A percentile compares a stretch with the other conserved stretches of the same genome.
These are phyloP conservation scores for Candida vartiovaarae DNA, from an alignment of 805 yeast genomes.

Conservation along the genomic window DNA sequence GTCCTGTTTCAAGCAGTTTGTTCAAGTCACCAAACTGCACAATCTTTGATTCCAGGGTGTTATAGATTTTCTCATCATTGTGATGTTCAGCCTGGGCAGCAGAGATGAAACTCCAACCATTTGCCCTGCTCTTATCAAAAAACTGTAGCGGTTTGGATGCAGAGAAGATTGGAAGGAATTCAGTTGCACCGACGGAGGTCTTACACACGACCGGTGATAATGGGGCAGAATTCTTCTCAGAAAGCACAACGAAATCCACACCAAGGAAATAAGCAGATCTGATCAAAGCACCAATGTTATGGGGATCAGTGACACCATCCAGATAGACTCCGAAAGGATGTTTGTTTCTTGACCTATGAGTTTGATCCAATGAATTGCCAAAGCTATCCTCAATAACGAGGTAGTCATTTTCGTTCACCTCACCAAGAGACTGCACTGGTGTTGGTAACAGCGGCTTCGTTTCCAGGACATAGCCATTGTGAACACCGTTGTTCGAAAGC, in stretches of 20 bases:
- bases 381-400: conserved; percentile 20
- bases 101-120: conserved; percentile 68
- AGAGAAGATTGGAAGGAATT: conserved; percentile 55
- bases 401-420: conserved; percentile 11
- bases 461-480: conserved; percentile 73
- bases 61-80: conserved; percentile 23
- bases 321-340: conserved; percentile 67
- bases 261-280: conserved; percentile 79
- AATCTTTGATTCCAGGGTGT: conserved; percentile 26
- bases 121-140: conserved; percentile 42
- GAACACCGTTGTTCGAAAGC: conserved; percentile 62
- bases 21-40: conserved; percentile 38
- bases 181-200: conserved; percentile 81
- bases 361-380: conserved; percentile 20
- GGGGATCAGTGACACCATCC: conserved; percentile 82
- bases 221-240: conserved; percentile 65
- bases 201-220: conserved; percentile 74
- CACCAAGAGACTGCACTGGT: conserved; percentile 22
- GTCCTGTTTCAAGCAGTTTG: conserved; percentile 38
- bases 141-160: conserved; percentile 54
- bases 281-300: conserved; percentile 77
- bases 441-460: conserved; percentile 44
- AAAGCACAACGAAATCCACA: conserved; percentile 67
- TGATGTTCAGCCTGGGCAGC: conserved; percentile 38
- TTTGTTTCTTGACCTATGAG: conserved; percentile 18